Evolutionary conservation across 2,329 filamentous ascomycete species (phyloP).

Genomic region (Diaporthe sp.): DNA sequence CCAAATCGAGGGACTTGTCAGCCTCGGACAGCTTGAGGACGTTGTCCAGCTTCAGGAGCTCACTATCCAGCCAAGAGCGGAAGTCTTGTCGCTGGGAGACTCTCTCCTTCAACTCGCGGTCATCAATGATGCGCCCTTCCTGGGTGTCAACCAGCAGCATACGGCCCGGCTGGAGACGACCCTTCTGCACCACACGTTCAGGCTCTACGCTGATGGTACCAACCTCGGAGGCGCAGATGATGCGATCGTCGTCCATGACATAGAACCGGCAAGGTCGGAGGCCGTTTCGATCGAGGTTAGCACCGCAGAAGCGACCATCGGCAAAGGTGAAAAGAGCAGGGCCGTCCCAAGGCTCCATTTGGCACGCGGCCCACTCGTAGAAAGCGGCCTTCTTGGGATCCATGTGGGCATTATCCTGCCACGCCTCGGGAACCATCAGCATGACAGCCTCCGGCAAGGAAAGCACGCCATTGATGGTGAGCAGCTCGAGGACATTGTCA

Average conservation of each 20-base stretch:
- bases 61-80: slow-evolving; percentile 86
- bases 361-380: slow-evolving; percentile 98
- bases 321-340: slow-evolving; percentile 97
- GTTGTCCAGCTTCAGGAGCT: slow-evolving; percentile 84
- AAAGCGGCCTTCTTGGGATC: slow-evolving; percentile 96
- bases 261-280: slow-evolving; percentile 97
- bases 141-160: slow-evolving; percentile 97
- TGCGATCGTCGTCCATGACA: slow-evolving; percentile 94
- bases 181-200: slow-evolving; percentile 91
- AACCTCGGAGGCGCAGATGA: slow-evolving; percentile 97
- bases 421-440: slow-evolving; percentile 98
- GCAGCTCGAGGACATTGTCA: slow-evolving; percentile 93
- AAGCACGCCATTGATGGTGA: slow-evolving; percentile 95
- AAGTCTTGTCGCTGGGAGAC: slow-evolving; percentile 92
- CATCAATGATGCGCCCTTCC: slow-evolving; percentile 91
- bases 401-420: slow-evolving; percentile 94
- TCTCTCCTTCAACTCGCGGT: slow-evolving; percentile 89
- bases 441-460: slow-evolving; percentile 97
- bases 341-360: slow-evolving; percentile 99
- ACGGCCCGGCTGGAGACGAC: slow-evolving; percentile 90
- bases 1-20: slow-evolving; percentile 70
- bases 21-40: slow-evolving; percentile 75
- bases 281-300: slow-evolving; percentile 95
- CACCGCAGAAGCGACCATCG: slow-evolving; percentile 95
- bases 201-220: slow-evolving; percentile 93